Conservation (phyloP, 2,329 filamentous ascomycete genomes). For the Penicillium palitans region DNA sequence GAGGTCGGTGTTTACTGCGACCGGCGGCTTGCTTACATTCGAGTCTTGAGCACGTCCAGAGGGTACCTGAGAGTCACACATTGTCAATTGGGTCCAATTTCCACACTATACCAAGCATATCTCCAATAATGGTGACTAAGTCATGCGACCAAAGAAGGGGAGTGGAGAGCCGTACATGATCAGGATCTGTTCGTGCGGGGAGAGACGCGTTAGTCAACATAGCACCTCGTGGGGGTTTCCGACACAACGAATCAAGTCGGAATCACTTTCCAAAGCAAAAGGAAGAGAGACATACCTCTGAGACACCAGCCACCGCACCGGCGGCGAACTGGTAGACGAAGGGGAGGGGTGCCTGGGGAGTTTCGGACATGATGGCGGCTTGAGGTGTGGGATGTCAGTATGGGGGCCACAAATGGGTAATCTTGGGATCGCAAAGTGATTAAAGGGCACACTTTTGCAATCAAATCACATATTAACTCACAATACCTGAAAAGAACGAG, state of each 20-base stretch:
- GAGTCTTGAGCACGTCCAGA: conserved; percentile 95
- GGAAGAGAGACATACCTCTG: conserved; percentile 67
- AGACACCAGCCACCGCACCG: conserved; percentile 95
- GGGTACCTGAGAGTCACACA: conserved; percentile 71
- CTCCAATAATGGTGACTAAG: neutral
- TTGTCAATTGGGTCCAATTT: conserved; percentile 12
- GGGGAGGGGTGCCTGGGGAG: conserved; percentile 73
- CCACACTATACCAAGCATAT: neutral
- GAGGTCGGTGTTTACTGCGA: conserved; percentile 14
- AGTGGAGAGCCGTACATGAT: conserved; percentile 26
- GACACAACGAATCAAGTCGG: neutral
- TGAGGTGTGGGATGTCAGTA: conserved; percentile 11
- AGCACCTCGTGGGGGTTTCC: neutral
- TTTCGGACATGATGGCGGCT: conserved; percentile 55
- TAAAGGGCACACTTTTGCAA: neutral
- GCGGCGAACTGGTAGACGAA: conserved; percentile 95
- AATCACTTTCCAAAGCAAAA: neutral
- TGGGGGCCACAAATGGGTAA: neutral
- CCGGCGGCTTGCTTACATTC: conserved; percentile 66
- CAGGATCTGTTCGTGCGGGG: conserved; percentile 30
- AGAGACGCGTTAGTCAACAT: conserved; percentile 20
- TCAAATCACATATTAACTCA: neutral
- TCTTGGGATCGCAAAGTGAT: neutral
- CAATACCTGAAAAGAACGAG: conserved; percentile 6
- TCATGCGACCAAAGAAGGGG: neutral